phyloP scores from a whole-genome alignment of 441 rosid species.

The Aleurites moluccanus region DNA sequence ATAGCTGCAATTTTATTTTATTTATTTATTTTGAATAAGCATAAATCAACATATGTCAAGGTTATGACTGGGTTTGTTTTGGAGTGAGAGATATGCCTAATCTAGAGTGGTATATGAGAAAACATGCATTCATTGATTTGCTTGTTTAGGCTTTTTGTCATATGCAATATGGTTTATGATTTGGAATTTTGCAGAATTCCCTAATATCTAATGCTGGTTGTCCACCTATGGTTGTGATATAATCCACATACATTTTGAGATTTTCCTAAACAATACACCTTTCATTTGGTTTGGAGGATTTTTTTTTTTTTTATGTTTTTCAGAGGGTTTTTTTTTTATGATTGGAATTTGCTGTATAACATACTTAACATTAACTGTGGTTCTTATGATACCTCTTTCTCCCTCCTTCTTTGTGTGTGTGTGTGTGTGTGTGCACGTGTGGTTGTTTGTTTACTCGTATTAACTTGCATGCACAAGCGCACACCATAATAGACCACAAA shows the following conservation, averaged over 20 bases:
- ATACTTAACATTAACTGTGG: neutral
- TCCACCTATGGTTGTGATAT: neutral
- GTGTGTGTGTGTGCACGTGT: neutral
- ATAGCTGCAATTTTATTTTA: too few species aligned
- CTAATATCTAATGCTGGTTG: neutral
- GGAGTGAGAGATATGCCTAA: neutral
- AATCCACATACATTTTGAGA: neutral
- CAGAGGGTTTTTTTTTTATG: neutral
- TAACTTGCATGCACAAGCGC: neutral
- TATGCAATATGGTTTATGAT: neutral
- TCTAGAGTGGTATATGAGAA: neutral
- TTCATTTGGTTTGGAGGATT: neutral
- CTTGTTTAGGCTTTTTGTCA: neutral
- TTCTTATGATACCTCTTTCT: neutral
- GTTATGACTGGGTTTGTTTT: neutral
- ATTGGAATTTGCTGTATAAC: constrained; percentile 2
- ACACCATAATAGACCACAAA: neutral
- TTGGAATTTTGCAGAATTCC: neutral
- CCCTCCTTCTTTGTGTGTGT: too few species aligned
- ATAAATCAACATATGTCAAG: constrained; percentile 2
- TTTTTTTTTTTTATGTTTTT: neutral
- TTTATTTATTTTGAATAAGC: neutral
- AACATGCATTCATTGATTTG: neutral
- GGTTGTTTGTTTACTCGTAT: neutral
- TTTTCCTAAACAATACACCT: neutral